These are phyloP conservation scores for Gastrolobium villosum DNA, from an alignment of 306 rosid genomes.

Conservation along the genomic window DNA sequence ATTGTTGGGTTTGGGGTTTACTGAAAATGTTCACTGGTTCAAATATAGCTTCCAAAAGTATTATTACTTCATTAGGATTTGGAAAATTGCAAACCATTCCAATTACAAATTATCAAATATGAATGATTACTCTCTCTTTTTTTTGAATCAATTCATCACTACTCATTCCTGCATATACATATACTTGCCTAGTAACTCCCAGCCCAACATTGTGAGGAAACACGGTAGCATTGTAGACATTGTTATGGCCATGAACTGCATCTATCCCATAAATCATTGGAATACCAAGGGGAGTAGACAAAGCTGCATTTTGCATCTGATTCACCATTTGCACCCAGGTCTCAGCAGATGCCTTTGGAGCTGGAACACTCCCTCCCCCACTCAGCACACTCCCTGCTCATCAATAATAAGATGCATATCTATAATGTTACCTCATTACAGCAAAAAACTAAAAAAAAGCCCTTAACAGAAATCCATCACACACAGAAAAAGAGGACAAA, in stretches of 20 bases:
- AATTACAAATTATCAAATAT: background rate
- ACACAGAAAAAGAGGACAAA: background rate
- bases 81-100: constrained; percentile 1
- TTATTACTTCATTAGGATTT: constrained; percentile 4
- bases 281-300: constrained; percentile 90
- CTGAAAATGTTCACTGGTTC: background rate
- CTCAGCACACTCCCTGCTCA: constrained; percentile 94
- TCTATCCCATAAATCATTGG: constrained; percentile 99
- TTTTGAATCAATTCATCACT: constrained; percentile 8
- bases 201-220: constrained; percentile 97
- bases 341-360: constrained; percentile 78
- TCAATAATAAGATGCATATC: constrained; percentile 30
- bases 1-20: background rate
- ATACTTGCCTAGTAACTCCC: constrained; percentile 91
- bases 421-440: constrained; percentile 9
- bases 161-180: background rate
- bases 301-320: constrained; percentile 78
- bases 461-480: constrained; percentile 14
- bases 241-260: constrained; percentile 97
- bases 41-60: background rate
- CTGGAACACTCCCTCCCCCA: constrained; percentile 99
- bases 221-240: constrained; percentile 82
- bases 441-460: background rate
- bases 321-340: constrained; percentile 83
- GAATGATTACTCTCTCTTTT: constrained; percentile 1